Percentiles rank a stretch among this genome's conserved stretches.
Evolutionary conservation across 2,329 filamentous ascomycete species (phyloP).

Genomic region (Pezicula carpinea): DNA sequence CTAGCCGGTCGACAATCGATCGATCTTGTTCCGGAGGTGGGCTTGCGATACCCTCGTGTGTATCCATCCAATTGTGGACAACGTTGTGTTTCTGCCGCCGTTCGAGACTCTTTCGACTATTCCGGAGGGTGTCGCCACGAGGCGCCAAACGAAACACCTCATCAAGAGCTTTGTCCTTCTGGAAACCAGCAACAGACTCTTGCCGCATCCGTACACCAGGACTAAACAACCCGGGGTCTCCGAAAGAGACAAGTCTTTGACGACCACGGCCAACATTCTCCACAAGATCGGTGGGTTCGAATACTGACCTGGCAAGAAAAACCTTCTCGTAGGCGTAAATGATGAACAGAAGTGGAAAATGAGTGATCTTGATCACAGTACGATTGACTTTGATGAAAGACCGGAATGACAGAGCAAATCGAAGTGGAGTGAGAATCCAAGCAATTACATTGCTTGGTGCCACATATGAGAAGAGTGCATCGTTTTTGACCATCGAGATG

Average conservation of each 20-base stretch:
- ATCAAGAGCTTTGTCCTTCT: constrained; percentile 85
- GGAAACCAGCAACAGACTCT: constrained; percentile 81
- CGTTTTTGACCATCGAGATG: constrained; percentile 98
- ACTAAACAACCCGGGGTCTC: constrained; percentile 66
- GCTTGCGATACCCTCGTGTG: constrained; percentile 48
- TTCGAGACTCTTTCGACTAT: constrained; percentile 57
- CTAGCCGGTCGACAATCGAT: constrained; percentile 52
- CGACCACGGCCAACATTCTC: constrained; percentile 58
- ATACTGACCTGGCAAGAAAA: constrained; percentile 69
- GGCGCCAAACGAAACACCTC: constrained; percentile 81
- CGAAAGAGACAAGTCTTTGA: constrained; percentile 49
- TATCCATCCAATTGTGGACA: constrained; percentile 88
- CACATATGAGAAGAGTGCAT: constrained; percentile 89
- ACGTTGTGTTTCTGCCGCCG: constrained; percentile 73
- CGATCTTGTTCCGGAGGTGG: constrained; percentile 58
- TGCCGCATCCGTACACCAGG: constrained; percentile 70
- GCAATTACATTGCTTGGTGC: constrained; percentile 88
- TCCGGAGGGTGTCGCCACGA: constrained; percentile 51
- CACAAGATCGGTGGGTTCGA: constrained; percentile 82
- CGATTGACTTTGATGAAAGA: constrained; percentile 83
- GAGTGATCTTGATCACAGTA: constrained; percentile 85
- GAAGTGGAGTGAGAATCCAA: constrained; percentile 80
- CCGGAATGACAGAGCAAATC: constrained; percentile 74
- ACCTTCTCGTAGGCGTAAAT: constrained; percentile 86
- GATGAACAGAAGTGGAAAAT: constrained; percentile 79